Conservation (phyloP, 495 filamentous ascomycete species). For the Letharia columbiana region DNA sequence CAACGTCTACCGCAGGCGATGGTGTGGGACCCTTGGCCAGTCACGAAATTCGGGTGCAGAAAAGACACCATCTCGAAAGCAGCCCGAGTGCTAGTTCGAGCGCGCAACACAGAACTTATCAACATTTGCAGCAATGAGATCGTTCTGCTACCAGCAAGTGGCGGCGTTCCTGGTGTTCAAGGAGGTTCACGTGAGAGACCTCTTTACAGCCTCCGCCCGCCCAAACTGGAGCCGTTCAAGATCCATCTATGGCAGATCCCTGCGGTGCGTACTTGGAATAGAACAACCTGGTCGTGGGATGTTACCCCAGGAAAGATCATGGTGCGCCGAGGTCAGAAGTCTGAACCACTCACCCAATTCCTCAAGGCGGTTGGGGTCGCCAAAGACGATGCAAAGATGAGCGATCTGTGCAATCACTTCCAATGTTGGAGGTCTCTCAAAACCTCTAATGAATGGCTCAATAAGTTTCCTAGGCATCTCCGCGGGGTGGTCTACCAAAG, state of each 20-base stretch:
- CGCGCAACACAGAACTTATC: slow-evolving; percentile 3
- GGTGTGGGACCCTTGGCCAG: slow-evolving; percentile 12
- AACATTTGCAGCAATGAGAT: slow-evolving; percentile 5
- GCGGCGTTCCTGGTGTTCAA: slow-evolving; percentile 1
- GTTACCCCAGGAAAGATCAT: neutral
- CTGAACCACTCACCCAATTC: neutral
- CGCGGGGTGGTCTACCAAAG: neutral
- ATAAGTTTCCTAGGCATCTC: slow-evolving; percentile 1
- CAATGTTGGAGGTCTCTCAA: slow-evolving; percentile 1
- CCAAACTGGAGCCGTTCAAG: neutral
- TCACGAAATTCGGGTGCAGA: neutral
- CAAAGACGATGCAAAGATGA: neutral
- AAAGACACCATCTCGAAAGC: neutral
- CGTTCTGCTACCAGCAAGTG: slow-evolving; percentile 9
- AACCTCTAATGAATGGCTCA: slow-evolving; percentile 1
- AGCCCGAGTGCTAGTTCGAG: slow-evolving; percentile 3
- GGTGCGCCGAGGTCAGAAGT: slow-evolving; percentile 10
- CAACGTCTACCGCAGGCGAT: neutral
- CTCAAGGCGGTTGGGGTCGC: slow-evolving; percentile 1
- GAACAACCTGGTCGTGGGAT: neutral
- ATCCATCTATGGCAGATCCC: slow-evolving; percentile 5
- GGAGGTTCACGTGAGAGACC: neutral
- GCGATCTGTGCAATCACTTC: slow-evolving; percentile 13
- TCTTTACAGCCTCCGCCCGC: slow-evolving; percentile 15
- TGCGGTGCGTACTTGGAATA: neutral